Percentiles rank a stretch among this genome's conserved stretches.
These are phyloP conservation scores for Sclerotinia sclerotiorum DNA, from an alignment of 2,329 filamentous ascomycete genomes.

Conservation along the genomic window DNA sequence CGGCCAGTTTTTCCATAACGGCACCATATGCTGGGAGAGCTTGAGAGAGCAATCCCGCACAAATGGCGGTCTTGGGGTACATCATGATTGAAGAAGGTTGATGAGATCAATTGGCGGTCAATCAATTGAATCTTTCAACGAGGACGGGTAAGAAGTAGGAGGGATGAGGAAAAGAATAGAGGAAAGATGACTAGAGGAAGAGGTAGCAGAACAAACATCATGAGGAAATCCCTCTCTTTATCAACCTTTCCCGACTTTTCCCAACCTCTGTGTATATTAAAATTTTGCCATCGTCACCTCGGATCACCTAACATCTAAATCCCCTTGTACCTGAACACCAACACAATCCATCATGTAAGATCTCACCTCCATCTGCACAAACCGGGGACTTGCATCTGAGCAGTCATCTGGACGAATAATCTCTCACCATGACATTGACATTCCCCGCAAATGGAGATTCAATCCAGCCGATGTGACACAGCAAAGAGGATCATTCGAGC, in stretches of 20 bases:
- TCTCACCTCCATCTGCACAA: not conserved
- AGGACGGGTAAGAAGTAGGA: not conserved
- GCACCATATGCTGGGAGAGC: slow-evolving; percentile 16
- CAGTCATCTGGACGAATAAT: not conserved
- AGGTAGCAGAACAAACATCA: not conserved
- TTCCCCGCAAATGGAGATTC: not conserved
- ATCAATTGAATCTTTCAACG: not conserved
- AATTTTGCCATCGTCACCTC: not conserved
- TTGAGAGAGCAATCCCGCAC: slow-evolving; percentile 22
- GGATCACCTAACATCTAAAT: not conserved
- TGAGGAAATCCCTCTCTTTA: not conserved
- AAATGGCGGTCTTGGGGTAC: slow-evolving; percentile 16
- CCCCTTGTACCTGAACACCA: slow-evolving; percentile 3
- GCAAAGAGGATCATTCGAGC: too few species aligned
- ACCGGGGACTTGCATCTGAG: not conserved
- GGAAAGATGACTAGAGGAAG: not conserved
- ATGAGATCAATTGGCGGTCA: not conserved
- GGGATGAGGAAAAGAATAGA: not conserved
- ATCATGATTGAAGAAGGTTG: slow-evolving; percentile 19
- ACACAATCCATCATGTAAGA: not conserved
- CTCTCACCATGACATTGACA: not conserved
- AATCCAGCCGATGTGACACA: not conserved
- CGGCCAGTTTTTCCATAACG: slow-evolving; percentile 25
- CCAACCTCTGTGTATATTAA: not conserved
- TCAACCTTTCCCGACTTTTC: not conserved